phyloP scores from a whole-genome alignment of 2,329 filamentous ascomycete species.

The Sodiomyces alkalinus region DNA sequence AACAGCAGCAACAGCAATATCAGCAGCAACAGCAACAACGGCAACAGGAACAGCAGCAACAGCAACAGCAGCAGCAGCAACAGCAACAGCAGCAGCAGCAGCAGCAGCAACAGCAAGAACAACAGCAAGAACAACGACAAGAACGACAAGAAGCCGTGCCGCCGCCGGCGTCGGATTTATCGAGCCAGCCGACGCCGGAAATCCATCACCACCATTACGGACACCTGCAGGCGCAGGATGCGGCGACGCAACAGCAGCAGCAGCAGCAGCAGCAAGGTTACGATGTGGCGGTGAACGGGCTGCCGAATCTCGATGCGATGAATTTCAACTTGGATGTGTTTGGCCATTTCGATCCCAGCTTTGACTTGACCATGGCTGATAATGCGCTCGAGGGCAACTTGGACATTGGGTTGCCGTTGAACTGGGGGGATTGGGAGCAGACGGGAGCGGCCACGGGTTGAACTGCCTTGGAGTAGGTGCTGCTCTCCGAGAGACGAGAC shows the following conservation, averaged over 20 bases:
- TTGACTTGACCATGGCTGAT: slow-evolving; percentile 37
- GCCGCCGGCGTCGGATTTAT: slow-evolving; percentile 1
- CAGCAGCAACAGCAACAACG: too few species aligned
- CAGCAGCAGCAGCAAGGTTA: neutral
- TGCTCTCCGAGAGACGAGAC: too few species aligned
- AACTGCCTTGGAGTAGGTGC: too few species aligned
- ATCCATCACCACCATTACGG: too few species aligned
- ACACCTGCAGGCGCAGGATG: neutral
- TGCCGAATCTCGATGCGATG: slow-evolving; percentile 19
- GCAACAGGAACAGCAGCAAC: too few species aligned
- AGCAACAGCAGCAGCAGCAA: neutral
- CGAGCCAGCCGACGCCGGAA: slow-evolving; percentile 1
- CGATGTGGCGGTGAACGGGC: neutral
- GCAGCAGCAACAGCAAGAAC: too few species aligned
- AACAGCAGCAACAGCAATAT: neutral
- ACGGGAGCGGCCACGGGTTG: too few species aligned
- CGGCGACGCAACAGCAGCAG: too few species aligned
- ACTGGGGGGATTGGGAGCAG: slow-evolving; percentile 32
- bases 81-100: neutral
- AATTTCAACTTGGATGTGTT: slow-evolving; percentile 31
- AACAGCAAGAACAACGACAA: too few species aligned
- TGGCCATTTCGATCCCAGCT: slow-evolving; percentile 38
- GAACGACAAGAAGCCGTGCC: too few species aligned
- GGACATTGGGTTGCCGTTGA: slow-evolving; percentile 35
- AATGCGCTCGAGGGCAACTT: slow-evolving; percentile 38